A percentile compares a stretch with the other conserved stretches of the same genome.
Conservation (phyloP, 2,329 filamentous ascomycete species). For the Penicillium aurantiogriseum region DNA sequence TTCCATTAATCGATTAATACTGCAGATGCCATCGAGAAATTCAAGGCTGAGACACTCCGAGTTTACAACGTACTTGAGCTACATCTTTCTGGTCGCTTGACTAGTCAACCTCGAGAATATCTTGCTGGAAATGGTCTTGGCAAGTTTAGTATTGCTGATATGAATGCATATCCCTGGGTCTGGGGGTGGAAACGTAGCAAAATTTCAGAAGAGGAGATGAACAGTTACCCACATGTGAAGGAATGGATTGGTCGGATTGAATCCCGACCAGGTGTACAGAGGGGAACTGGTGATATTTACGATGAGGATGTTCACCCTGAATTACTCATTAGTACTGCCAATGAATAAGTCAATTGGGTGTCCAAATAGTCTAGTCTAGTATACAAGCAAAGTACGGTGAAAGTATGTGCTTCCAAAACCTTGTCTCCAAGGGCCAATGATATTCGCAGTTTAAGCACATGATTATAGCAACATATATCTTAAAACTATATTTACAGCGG, state of each 20-base stretch:
- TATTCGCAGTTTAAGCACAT: neutral
- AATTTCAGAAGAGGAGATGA: neutral
- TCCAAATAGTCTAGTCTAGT: neutral
- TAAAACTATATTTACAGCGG: neutral
- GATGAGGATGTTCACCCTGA: neutral
- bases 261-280: neutral
- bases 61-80: neutral
- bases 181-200: neutral
- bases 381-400: neutral
- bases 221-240: neutral
- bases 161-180: neutral
- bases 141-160: neutral
- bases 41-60: neutral
- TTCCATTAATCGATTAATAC: neutral
- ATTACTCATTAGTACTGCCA: neutral
- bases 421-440: neutral
- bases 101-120: neutral
- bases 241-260: neutral
- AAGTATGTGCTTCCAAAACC: neutral
- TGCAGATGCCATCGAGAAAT: neutral
- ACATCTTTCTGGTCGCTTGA: neutral
- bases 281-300: neutral
- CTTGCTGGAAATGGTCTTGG: neutral
- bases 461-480: neutral
- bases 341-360: neutral